Evolutionary conservation across 169 alveolate species (phyloP).

Genomic region (Plasmodium relictum): DNA sequence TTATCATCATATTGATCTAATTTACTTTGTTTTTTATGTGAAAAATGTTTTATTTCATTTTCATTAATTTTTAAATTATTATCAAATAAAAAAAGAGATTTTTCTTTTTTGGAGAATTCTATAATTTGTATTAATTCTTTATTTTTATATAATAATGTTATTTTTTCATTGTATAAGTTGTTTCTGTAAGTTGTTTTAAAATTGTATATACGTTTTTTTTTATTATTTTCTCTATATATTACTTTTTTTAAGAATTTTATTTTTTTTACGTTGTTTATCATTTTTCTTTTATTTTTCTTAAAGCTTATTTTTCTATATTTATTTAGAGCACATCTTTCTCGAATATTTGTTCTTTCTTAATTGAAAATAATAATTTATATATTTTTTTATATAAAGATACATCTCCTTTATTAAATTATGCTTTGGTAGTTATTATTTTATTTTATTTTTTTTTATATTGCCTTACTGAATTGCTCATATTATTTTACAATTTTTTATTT

Average conservation of each 20-base stretch:
- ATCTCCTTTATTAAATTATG: no score
- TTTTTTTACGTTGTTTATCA: slow-evolving; percentile 27
- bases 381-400: no score
- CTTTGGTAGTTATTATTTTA: no score
- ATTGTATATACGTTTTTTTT: slow-evolving; percentile 4
- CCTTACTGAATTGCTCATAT: no score
- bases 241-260: slow-evolving; percentile 31
- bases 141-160: slow-evolving; percentile 26
- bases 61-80: neutral
- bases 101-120: slow-evolving; percentile 11
- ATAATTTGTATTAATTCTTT: slow-evolving; percentile 45
- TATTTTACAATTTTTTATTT: no score
- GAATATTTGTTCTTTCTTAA: no score
- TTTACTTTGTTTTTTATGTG: no score
- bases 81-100: neutral
- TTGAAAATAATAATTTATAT: no score
- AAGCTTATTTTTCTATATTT: no score
- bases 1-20: no score
- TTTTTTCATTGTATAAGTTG: slow-evolving; percentile 22
- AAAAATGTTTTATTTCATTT: neutral
- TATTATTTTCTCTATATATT: slow-evolving; percentile 48
- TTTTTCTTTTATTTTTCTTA: neutral
- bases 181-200: slow-evolving; percentile 6
- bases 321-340: no score
- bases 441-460: no score